Percentiles rank a stretch among this genome's conserved stretches.
Conservation (phyloP, 306 rosid species). For the Pterocarpus macrocarpus region DNA sequence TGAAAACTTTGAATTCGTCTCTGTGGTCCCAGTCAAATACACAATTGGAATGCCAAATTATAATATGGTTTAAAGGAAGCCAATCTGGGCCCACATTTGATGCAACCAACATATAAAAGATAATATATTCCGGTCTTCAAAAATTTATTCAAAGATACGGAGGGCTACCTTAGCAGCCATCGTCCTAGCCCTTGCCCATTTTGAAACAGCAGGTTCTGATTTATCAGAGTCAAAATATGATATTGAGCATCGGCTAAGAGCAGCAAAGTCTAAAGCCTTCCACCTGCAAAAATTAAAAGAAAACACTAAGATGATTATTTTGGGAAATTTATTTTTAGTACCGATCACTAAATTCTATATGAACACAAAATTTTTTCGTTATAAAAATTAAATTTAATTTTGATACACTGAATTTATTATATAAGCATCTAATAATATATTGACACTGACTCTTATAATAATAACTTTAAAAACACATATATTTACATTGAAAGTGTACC, state of each 20-base stretch:
- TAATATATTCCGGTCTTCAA: neutral
- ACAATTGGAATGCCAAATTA: slow-evolving; percentile 24
- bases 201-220: slow-evolving; percentile 74
- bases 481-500: no score
- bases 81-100: slow-evolving; percentile 28
- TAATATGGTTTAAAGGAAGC: slow-evolving; percentile 4
- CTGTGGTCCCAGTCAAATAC: slow-evolving; percentile 52
- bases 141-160: slow-evolving; percentile 39
- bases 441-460: no score
- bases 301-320: slow-evolving; percentile 21
- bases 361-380: neutral
- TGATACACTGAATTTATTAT: no score
- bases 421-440: no score
- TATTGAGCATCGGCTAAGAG: slow-evolving; percentile 60
- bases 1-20: slow-evolving; percentile 48
- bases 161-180: slow-evolving; percentile 84
- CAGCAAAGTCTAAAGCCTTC: slow-evolving; percentile 80
- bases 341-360: neutral
- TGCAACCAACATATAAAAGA: neutral
- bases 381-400: neutral
- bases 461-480: no score
- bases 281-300: slow-evolving; percentile 62
- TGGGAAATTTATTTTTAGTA: neutral
- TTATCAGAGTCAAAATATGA: slow-evolving; percentile 66
- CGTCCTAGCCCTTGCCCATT: slow-evolving; percentile 83